A percentile compares a stretch with the other conserved stretches of the same genome.
phyloP scores from a whole-genome alignment of 73 alveolate species.

The Strombidium stylifer region DNA sequence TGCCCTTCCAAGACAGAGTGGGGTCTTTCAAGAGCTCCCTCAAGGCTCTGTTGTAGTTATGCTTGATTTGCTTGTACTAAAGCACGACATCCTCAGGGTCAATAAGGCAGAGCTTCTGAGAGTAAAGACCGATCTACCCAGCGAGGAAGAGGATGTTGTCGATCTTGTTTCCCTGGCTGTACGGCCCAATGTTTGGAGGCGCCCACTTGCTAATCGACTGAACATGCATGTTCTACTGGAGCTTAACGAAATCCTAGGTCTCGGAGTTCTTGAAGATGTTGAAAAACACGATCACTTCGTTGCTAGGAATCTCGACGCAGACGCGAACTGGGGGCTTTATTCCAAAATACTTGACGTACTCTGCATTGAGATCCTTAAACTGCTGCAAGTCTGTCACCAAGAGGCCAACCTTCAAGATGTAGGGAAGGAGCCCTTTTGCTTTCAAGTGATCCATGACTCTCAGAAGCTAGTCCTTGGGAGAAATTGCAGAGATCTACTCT shows the following conservation, averaged over 20 bases:
- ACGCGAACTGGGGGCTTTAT: constrained; percentile 68
- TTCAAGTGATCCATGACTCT: too few relatives aligned
- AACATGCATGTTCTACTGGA: constrained; percentile 51
- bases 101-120: too few relatives aligned
- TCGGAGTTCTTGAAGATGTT: neutral
- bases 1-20: too few relatives aligned
- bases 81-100: too few relatives aligned
- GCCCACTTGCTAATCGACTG: constrained; percentile 70
- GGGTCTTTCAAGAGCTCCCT: too few relatives aligned
- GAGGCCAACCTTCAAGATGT: constrained; percentile 22
- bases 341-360: constrained; percentile 47
- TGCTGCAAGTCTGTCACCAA: constrained; percentile 41
- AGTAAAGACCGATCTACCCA: neutral
- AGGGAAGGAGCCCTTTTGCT: too few relatives aligned
- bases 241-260: neutral
- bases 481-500: too few relatives aligned
- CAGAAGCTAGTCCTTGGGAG: too few relatives aligned
- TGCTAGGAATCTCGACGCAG: constrained; percentile 39
- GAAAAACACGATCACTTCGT: neutral
- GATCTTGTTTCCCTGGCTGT: constrained; percentile 47
- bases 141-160: neutral
- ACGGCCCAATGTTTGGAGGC: constrained; percentile 77
- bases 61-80: too few relatives aligned
- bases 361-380: constrained; percentile 36
- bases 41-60: too few relatives aligned